Conservation (phyloP, 176 grass and related monocot genomes). For the Metroxylon sagu region DNA sequence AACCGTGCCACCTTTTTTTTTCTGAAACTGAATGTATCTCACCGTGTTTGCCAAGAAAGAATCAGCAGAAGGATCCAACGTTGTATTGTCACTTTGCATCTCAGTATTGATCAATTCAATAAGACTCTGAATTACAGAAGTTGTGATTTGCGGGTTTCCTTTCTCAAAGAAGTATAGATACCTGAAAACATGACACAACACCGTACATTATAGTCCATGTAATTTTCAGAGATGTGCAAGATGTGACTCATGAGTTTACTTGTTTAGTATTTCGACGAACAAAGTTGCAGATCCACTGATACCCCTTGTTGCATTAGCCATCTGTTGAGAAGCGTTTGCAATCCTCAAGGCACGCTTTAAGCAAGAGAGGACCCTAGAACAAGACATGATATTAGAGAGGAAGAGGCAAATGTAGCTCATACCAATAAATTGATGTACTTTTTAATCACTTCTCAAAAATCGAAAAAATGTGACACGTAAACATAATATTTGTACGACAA, state of each 20-base stretch:
- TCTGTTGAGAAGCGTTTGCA: slow-evolving; percentile 90
- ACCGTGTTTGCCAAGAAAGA: slow-evolving; percentile 89
- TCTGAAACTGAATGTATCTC: slow-evolving; percentile 83
- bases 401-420: background rate
- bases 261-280: slow-evolving; percentile 98
- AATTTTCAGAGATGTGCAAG: background rate
- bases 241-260: slow-evolving; percentile 34
- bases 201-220: background rate
- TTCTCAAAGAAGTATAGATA: slow-evolving; percentile 98
- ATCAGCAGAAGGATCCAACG: slow-evolving; percentile 47
- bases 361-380: slow-evolving; percentile 85
- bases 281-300: slow-evolving; percentile 62
- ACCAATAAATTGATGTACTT: too few relatives aligned
- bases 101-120: slow-evolving; percentile 88
- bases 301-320: slow-evolving; percentile 74
- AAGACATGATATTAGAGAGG: slow-evolving; percentile 10
- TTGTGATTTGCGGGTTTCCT: slow-evolving; percentile 85
- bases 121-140: slow-evolving; percentile 74
- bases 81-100: slow-evolving; percentile 54
- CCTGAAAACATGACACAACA: slow-evolving; percentile 31
- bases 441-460: background rate
- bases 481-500: too few relatives aligned
- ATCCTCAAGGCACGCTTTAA: slow-evolving; percentile 97
- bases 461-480: background rate
- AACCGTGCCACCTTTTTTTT: slow-evolving; percentile 76